Percentiles rank a stretch among this genome's conserved stretches.
Evolutionary conservation across 2,329 filamentous ascomycete genomes (phyloP).

Genomic region (Clonostachys sp.): DNA sequence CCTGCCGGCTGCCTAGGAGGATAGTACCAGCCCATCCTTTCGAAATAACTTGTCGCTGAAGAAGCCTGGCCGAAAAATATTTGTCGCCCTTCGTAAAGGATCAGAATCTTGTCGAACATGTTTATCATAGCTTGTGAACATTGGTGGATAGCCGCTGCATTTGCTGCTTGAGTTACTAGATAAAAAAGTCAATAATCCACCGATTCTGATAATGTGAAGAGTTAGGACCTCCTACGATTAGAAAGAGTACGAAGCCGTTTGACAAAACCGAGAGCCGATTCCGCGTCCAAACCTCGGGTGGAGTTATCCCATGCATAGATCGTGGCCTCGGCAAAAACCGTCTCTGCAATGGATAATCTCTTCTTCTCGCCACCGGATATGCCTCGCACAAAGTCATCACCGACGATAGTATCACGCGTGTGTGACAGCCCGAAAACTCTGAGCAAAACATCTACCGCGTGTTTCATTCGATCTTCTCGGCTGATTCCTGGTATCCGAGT

Average conservation of each 20-base stretch:
- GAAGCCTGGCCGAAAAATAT: slow-evolving; percentile 57
- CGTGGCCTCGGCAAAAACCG: slow-evolving; percentile 38
- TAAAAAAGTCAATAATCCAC: too few relatives aligned
- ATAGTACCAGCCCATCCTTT: slow-evolving; percentile 19
- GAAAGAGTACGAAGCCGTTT: slow-evolving; percentile 47
- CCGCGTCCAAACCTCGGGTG: slow-evolving; percentile 55
- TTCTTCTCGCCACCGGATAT: slow-evolving; percentile 56
- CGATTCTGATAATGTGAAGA: too few relatives aligned
- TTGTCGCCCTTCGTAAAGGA: slow-evolving; percentile 62
- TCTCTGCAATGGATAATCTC: slow-evolving; percentile 65
- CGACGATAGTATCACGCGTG: slow-evolving; percentile 55
- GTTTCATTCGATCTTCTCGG: not conserved
- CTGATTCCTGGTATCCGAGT: not conserved
- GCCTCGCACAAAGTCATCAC: slow-evolving; percentile 51
- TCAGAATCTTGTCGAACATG: slow-evolving; percentile 61
- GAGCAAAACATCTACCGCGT: not conserved
- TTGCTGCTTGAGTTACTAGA: too few relatives aligned
- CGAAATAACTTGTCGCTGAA: slow-evolving; percentile 55
- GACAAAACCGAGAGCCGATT: slow-evolving; percentile 58
- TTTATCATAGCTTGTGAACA: slow-evolving; percentile 47
- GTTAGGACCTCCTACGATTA: slow-evolving; percentile 12
- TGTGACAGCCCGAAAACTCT: slow-evolving; percentile 61
- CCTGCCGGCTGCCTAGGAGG: slow-evolving; percentile 53
- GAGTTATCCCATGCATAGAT: slow-evolving; percentile 67
- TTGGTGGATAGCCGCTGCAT: slow-evolving; percentile 54